Percentiles rank a stretch among this genome's conserved stretches.
These are phyloP conservation scores for Colletotrichum ledebouriae DNA, from an alignment of 2,329 filamentous ascomycete genomes.

Conservation along the genomic window DNA sequence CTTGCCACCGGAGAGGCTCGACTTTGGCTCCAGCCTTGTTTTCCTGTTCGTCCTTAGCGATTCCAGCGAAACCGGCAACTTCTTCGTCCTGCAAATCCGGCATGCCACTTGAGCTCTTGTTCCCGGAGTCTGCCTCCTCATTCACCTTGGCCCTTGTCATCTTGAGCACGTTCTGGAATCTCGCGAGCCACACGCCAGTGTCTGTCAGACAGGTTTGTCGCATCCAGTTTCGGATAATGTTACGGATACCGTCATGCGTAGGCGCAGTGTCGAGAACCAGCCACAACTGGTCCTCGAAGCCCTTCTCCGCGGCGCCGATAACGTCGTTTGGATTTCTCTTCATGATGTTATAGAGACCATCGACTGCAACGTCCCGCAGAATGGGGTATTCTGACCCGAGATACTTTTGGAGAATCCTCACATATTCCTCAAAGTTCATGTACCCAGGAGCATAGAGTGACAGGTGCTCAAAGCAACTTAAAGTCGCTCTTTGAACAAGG, in stretches of 20 bases:
- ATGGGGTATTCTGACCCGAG: slow-evolving; percentile 77
- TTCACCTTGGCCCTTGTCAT: slow-evolving; percentile 82
- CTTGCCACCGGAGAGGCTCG: slow-evolving; percentile 95
- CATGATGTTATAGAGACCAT: slow-evolving; percentile 95
- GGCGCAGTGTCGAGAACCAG: slow-evolving; percentile 84
- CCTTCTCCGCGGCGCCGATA: slow-evolving; percentile 78
- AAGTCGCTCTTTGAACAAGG: slow-evolving; percentile 79
- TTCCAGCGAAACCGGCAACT: slow-evolving; percentile 87
- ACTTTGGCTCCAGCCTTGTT: slow-evolving; percentile 72
- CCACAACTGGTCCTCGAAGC: slow-evolving; percentile 94
- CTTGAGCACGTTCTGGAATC: slow-evolving; percentile 89
- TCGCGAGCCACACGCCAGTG: slow-evolving; percentile 86
- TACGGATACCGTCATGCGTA: slow-evolving; percentile 82
- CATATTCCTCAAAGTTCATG: slow-evolving; percentile 87
- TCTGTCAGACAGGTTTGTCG: slow-evolving; percentile 87
- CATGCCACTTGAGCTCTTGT: slow-evolving; percentile 61
- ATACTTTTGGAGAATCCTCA: slow-evolving; percentile 83
- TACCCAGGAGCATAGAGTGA: slow-evolving; percentile 91
- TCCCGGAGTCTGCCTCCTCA: slow-evolving; percentile 61
- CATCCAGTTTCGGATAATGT: slow-evolving; percentile 93
- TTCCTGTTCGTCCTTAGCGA: slow-evolving; percentile 66
- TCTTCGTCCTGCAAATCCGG: slow-evolving; percentile 96
- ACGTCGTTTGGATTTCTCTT: slow-evolving; percentile 90
- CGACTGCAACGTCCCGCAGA: slow-evolving; percentile 84
- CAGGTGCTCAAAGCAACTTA: slow-evolving; percentile 89